Evolutionary conservation across 495 filamentous ascomycete genomes (phyloP).

Genomic region (Aspergillus bertholletiae): DNA sequence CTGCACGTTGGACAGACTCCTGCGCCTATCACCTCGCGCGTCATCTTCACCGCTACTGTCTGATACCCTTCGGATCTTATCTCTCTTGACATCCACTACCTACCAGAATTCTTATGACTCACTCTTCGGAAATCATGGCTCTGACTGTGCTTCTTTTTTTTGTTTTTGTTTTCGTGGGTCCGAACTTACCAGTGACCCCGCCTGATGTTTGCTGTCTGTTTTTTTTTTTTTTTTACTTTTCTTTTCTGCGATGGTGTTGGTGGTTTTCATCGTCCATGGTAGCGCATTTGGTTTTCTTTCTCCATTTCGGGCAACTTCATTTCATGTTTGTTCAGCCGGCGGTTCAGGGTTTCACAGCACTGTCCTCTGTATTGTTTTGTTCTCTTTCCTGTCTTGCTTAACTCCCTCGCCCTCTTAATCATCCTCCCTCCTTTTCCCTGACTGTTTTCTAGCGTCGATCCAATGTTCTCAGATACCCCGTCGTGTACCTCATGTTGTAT

Average conservation of each 20-base stretch:
- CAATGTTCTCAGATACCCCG: constrained; percentile 21
- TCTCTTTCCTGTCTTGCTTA: background rate
- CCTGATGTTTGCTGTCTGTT: background rate
- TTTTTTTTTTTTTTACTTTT: constrained; percentile 4
- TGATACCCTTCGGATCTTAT: background rate
- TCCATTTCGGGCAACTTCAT: constrained; percentile 13
- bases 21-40: constrained; percentile 12
- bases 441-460: background rate
- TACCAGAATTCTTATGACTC: background rate
- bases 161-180: constrained; percentile 1
- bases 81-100: background rate
- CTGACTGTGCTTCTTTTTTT: background rate
- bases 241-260: constrained; percentile 14
- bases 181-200: background rate
- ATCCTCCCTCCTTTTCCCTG: constrained; percentile 2
- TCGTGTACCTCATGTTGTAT: constrained; percentile 17
- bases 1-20: constrained; percentile 12
- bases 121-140: too few relatives aligned
- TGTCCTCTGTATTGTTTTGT: constrained; percentile 1
- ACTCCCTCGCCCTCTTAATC: background rate
- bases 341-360: background rate
- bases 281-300: background rate
- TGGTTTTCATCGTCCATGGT: background rate
- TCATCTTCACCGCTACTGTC: constrained; percentile 18
- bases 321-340: background rate